phyloP scores from a whole-genome alignment of 2,329 filamentous ascomycete genomes.

The Aspergillus alliaceus region DNA sequence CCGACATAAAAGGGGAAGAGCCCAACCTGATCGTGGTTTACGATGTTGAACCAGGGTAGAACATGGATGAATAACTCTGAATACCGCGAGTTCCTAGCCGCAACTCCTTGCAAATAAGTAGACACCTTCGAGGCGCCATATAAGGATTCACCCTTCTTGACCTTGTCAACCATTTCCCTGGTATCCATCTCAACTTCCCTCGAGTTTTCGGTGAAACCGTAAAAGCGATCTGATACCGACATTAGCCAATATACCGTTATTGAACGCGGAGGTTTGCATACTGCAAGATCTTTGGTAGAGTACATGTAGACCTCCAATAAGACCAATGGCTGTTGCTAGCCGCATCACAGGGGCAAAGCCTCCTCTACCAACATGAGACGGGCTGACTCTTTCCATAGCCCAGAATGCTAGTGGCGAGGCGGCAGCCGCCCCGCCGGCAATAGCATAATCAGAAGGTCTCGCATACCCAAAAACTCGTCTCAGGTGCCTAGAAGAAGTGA shows the following conservation, averaged over 20 bases:
- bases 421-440: constrained; percentile 67
- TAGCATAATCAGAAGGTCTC: constrained; percentile 76
- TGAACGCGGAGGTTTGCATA: constrained; percentile 52
- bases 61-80: constrained; percentile 79
- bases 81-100: constrained; percentile 89
- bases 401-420: constrained; percentile 72
- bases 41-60: constrained; percentile 96
- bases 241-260: constrained; percentile 8
- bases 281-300: constrained; percentile 81
- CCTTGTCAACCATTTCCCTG: constrained; percentile 95
- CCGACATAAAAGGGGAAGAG: background rate
- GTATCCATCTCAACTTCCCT: constrained; percentile 95
- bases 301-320: constrained; percentile 76
- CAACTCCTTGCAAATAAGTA: constrained; percentile 91
- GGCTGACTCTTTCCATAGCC: constrained; percentile 79
- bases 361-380: constrained; percentile 78
- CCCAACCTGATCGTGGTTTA: constrained; percentile 77
- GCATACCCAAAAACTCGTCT: constrained; percentile 87
- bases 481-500: constrained; percentile 68
- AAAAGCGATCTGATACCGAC: constrained; percentile 74
- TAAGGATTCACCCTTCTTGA: constrained; percentile 85
- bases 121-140: constrained; percentile 79
- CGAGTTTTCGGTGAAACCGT: constrained; percentile 88
- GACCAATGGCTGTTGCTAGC: constrained; percentile 69
- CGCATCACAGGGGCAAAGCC: constrained; percentile 84